These are phyloP conservation scores for Cinchona pubescens DNA, from an alignment of 257 asterid genomes.

Conservation along the genomic window DNA sequence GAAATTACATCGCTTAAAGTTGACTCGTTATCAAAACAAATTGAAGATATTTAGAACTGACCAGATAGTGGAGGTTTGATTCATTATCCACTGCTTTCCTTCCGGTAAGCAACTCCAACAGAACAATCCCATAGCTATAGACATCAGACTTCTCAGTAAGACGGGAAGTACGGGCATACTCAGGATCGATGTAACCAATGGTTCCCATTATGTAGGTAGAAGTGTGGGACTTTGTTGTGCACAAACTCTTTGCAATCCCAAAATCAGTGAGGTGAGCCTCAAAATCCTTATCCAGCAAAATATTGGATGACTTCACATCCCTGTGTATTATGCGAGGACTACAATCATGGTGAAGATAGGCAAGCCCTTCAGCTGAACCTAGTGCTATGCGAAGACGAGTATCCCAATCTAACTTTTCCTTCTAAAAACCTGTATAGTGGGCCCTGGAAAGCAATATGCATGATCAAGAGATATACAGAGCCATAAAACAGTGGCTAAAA, in stretches of 20 bases:
- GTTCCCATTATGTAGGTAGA: constrained; percentile 91
- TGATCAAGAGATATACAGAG: neutral
- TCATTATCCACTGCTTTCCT: constrained; percentile 87
- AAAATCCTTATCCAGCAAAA: constrained; percentile 63
- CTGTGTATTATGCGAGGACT: constrained; percentile 85
- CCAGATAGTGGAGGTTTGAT: constrained; percentile 85
- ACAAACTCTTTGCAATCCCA: constrained; percentile 83
- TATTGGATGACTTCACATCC: constrained; percentile 88
- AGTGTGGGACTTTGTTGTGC: constrained; percentile 72
- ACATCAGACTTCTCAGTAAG: constrained; percentile 94
- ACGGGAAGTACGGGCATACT: constrained; percentile 91
- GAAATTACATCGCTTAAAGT: neutral
- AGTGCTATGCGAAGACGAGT: constrained; percentile 69
- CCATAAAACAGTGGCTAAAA: neutral
- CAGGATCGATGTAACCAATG: constrained; percentile 92
- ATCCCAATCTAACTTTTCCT: constrained; percentile 74
- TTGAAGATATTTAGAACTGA: constrained; percentile 20
- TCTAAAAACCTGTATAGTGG: too few relatives aligned
- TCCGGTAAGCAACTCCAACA: constrained; percentile 78
- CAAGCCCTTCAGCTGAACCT: constrained; percentile 88
- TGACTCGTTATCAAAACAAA: neutral
- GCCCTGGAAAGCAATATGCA: constrained; percentile 38
- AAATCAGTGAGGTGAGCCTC: constrained; percentile 89
- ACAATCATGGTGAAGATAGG: constrained; percentile 90
- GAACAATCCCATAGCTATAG: constrained; percentile 81